A percentile compares a stretch with the other conserved stretches of the same genome.
Conservation (phyloP, 805 yeast species). For the Candida oleophila region DNA sequence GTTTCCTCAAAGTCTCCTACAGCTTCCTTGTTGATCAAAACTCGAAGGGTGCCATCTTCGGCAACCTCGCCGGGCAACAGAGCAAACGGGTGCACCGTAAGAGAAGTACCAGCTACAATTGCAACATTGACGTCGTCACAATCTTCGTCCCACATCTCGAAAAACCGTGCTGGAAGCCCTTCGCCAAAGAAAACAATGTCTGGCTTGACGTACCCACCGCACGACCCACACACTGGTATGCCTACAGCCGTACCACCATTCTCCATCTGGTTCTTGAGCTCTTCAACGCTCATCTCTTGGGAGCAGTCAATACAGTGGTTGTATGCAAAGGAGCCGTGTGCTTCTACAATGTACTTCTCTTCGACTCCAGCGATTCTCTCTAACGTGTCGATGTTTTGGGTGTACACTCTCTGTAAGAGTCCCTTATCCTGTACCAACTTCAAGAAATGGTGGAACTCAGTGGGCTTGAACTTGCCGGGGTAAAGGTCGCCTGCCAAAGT, state of each 20-base stretch:
- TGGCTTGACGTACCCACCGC: slow-evolving; percentile 83
- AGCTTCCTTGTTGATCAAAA: slow-evolving; percentile 67
- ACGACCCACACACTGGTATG: slow-evolving; percentile 57
- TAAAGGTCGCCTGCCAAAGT: slow-evolving; percentile 79
- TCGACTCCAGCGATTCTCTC: slow-evolving; percentile 82
- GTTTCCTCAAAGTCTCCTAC: slow-evolving; percentile 69
- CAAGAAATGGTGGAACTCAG: slow-evolving; percentile 76
- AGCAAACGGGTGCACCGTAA: slow-evolving; percentile 90
- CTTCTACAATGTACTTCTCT: slow-evolving; percentile 70
- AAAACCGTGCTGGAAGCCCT: slow-evolving; percentile 69
- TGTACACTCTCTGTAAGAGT: slow-evolving; percentile 67
- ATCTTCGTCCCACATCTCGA: slow-evolving; percentile 64
- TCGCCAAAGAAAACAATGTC: slow-evolving; percentile 96
- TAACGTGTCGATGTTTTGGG: slow-evolving; percentile 91
- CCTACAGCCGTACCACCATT: slow-evolving; percentile 23
- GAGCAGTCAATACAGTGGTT: slow-evolving; percentile 82
- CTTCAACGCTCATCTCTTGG: slow-evolving; percentile 47
- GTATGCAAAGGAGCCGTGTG: slow-evolving; percentile 90
- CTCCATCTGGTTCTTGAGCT: slow-evolving; percentile 41
- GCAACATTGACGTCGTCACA: slow-evolving; percentile 59
- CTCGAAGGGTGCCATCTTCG: slow-evolving; percentile 44
- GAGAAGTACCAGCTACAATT: slow-evolving; percentile 89
- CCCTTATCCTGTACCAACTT: slow-evolving; percentile 64
- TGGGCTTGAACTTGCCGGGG: slow-evolving; percentile 86
- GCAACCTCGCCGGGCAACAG: slow-evolving; percentile 68